Evolutionary conservation across 2,329 filamentous ascomycete genomes (phyloP), one percentile per base, ranked within the genome.

Genomic region (Thielaviopsis populi): DNA sequence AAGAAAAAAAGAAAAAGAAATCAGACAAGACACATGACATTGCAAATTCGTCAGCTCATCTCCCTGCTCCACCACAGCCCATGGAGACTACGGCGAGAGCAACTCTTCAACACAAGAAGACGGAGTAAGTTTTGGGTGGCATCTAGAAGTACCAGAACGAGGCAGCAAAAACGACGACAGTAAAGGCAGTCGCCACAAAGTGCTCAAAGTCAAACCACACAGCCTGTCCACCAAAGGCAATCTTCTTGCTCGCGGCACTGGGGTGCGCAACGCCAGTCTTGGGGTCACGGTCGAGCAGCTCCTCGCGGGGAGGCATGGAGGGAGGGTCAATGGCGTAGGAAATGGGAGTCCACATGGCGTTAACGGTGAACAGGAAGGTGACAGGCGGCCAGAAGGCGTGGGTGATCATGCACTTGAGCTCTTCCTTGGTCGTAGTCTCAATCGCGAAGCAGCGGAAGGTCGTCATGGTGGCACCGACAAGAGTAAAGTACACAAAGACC

Each of bases 381-480:
- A 84, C 69, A 0, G 83, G 83, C 5, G 82, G 82, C 83, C 83
- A 85, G 72, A 80, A 81, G 13, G 80, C 81, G 69, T 84, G 81
- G 0, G 81, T 83, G 48, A 85, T 70, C 3, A 86, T 73, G 68
- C 77, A 78, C 59, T 79, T 69, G 17, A 83, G 73, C n/a, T 77
- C 72, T 10, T 75, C 73, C 67, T 72, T 72, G 41, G 73, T 71
- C 3, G 71, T 69, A 22, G 73, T 69, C 27, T 76, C 70, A 17
- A 73, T 69, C 42, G 73, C 70, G 68, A 80, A 77, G 70, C 77
- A 80, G 65, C 78, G 78, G 72, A 78, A 82, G 5, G 76, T 76
- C 1, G 78, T 79, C 59, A 80, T 69, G 6, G 75, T 74, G 41
- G 81, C 79, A 2, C 75, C 78, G 4, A 78, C 73, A 19, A 82